Percentiles rank a stretch among this genome's conserved stretches.
phyloP scores from a whole-genome alignment of 2,329 filamentous ascomycete genomes.

The Xylariomycetidae sp. region DNA sequence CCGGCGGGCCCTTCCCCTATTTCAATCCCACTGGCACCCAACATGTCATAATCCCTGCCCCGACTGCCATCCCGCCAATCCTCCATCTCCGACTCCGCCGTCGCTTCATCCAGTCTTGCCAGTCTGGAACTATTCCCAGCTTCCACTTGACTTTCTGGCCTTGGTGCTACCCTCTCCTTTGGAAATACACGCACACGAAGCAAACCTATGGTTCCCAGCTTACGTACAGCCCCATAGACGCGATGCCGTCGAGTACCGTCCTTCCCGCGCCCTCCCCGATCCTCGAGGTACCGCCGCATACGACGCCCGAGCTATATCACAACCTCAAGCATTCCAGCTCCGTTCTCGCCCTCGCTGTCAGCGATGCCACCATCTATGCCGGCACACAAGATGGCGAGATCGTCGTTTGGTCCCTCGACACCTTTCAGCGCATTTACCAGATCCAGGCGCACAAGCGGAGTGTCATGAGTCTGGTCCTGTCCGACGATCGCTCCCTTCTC shows the following conservation, averaged over 20 bases:
- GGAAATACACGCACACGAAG: not conserved
- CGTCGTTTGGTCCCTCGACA: constrained; percentile 81
- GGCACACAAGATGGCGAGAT: constrained; percentile 94
- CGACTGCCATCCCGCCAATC: no score
- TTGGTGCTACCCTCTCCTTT: not conserved
- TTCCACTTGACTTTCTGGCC: not conserved
- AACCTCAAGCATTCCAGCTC: constrained; percentile 71
- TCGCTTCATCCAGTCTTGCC: no score
- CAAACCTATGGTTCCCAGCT: no score
- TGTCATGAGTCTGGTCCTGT: constrained; percentile 78
- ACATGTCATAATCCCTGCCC: no score
- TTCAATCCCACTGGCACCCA: no score
- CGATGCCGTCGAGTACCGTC: constrained; percentile 17
- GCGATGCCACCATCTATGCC: constrained; percentile 76
- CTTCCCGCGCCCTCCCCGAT: constrained; percentile 19
- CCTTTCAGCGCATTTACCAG: constrained; percentile 71
- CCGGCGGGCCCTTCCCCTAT: no score
- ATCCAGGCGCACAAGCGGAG: constrained; percentile 89
- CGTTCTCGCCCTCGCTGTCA: constrained; percentile 76
- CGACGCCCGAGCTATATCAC: constrained; percentile 61
- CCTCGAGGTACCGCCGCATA: constrained; percentile 23
- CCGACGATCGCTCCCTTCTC: constrained; percentile 65
- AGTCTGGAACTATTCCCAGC: no score
- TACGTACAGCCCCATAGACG: constrained; percentile 9
- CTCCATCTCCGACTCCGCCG: no score